Base-by-base conservation (phyloP, 768 basidiomycete species). In the Royoungia palumana region DNA sequence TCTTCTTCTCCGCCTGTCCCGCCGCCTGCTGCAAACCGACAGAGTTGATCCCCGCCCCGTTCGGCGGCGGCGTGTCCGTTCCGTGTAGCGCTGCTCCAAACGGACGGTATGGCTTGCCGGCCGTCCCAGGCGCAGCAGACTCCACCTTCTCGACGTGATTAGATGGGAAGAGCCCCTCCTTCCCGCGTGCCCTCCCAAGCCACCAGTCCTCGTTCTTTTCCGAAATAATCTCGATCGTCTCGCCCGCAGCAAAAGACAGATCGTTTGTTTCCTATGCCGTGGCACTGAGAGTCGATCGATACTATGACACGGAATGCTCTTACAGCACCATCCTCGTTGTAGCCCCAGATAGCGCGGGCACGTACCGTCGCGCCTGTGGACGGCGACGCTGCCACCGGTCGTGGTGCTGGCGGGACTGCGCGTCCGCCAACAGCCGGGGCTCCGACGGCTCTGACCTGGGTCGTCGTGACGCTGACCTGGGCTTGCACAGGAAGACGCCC, bases 151-250 rank as follows among this genome's bases (percentile, higher is more conserved):
- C 81, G 35, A 89, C 86, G 46, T 89, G 79, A 54, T 79, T 80
- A 12, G 85, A 77, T 0, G 91, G 92, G 73, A 94, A 89, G 32
- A 93, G 75, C 5, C 85, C 91, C 46, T 83, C 77, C 49, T 70
- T 75, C 21, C 83, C 83, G 28, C 82, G 76, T 47, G 76, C 58
- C 51, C 67, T 74, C 22, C 92, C 91, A 8, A 77, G 80, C 90
- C 89, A 95, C 92, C 92, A 94, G 64, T 94, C 92, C 4, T 73
- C 73, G 49, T 93, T 91, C 38, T 81, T 86, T 62, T 93, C 88
- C 49, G 85, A 79, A 35, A 88, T 64, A 49, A 95, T 76, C 49
- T 89, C 87, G 50, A 95, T 78, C 38, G 81, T 72, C 59, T 94
- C 92, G 4, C 89, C 92, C 0, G 77, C 66, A 22, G 71, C 64